phyloP scores from a whole-genome alignment of 768 basidiomycete genomes.

The Fomitopsis serialis region DNA sequence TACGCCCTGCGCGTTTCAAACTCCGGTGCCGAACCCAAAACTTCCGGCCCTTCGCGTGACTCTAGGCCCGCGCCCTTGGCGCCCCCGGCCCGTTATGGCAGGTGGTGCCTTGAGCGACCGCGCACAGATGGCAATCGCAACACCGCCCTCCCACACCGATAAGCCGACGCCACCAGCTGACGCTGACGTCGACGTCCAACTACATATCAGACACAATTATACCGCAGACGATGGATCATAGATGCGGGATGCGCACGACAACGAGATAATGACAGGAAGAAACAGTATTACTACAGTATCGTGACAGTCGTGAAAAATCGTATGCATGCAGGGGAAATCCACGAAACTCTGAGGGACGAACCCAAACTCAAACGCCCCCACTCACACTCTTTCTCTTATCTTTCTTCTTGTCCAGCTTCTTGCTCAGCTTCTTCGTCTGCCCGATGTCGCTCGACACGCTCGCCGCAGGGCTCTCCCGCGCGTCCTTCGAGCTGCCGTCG shows the following conservation, averaged over 20 bases:
- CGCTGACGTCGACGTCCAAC: too few species aligned
- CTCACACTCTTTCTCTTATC: slow-evolving; percentile 50
- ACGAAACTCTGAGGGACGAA: background rate
- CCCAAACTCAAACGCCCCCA: background rate
- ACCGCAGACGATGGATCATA: too few species aligned
- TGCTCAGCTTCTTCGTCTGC: slow-evolving; percentile 42
- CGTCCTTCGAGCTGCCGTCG: slow-evolving; percentile 14
- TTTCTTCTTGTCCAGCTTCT: slow-evolving; percentile 51
- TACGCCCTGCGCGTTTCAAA: slow-evolving; percentile 34
- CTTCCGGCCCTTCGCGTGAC: slow-evolving; percentile 17
- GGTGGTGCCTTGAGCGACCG: too few species aligned
- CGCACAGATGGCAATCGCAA: background rate
- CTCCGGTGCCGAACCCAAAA: slow-evolving; percentile 37
- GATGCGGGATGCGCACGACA: slow-evolving; percentile 7
- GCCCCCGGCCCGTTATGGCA: background rate
- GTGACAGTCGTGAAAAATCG: slow-evolving; percentile 8
- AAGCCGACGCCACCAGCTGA: background rate
- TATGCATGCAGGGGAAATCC: background rate
- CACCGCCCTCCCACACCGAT: too few species aligned
- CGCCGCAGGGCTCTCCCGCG: slow-evolving; percentile 48
- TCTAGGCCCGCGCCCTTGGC: background rate
- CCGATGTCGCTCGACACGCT: slow-evolving; percentile 52
- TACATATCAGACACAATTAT: too few species aligned
- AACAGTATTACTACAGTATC: slow-evolving; percentile 18
- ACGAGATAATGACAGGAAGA: slow-evolving; percentile 3